Evolutionary conservation across 345 rosid species (phyloP), one percentile per base, ranked within the genome.

Genomic region (Citrus reticulata): DNA sequence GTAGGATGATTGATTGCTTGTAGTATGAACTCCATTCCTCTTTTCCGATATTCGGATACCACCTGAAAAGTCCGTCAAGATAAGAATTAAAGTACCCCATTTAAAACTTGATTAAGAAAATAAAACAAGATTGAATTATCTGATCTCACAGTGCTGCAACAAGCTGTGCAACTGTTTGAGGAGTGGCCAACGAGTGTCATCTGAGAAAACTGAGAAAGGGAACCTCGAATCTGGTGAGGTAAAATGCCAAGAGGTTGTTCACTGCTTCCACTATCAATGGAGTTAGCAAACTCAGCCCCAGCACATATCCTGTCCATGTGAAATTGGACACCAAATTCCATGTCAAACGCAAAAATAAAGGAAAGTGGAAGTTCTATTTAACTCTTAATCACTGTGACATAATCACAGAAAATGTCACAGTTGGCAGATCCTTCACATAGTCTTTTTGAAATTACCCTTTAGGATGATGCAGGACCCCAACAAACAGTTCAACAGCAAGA

Each of bases 141-240:
- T 51, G 24, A 64, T 82, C 97, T 91, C 84, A 94, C 99, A 37
- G 90, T 90, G 84, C 83, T 73, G 78, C 90, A 94, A 80, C 97
- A 96, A 80, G 98, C 99, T 0, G 97, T 94, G 81, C 98, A 96
- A 76, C 95, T 93, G 75, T 86, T 85, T 25, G 98, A 94, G 79
- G 95, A 87, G 86, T 88, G 91, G 29, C 99, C 99, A 49, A 91
- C 80, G 17, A 94, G 91, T 2, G 87, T 91, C 85, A 94, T 92
- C 86, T 91, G 97, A 3, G 97, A 93, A 79, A 94, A 96, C 69
- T 89, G 91, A 46, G 91, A 91, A 39, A 96, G 77, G 65, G 94
- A 90, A 51, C 99, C 98, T 78, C 97, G 87, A 71, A 94, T 91
- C 86, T 94, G 99, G 86, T 96, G 99, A 70, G 98, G 98, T 79